Evolutionary conservation across 2,329 filamentous ascomycete genomes (phyloP).

Genomic region (Aspergillus versicolor): DNA sequence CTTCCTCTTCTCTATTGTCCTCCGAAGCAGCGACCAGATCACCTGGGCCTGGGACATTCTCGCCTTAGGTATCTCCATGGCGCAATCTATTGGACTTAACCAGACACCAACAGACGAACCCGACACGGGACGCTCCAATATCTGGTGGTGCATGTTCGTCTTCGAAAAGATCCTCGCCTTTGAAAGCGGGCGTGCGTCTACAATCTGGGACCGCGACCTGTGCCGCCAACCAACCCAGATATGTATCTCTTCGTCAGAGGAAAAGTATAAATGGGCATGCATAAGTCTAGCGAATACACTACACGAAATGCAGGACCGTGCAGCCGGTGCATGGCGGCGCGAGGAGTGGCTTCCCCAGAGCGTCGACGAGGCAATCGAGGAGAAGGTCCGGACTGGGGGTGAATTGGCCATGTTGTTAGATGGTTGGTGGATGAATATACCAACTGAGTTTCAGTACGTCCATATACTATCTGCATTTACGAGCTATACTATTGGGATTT

Average conservation of each 20-base stretch:
- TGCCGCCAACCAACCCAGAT: no score
- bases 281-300: conserved; percentile 3
- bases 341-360: conserved; percentile 8
- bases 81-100: conserved; percentile 1
- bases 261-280: background rate
- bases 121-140: background rate
- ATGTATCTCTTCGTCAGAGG: no score
- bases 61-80: background rate
- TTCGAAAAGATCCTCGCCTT: conserved; percentile 8
- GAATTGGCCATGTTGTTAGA: background rate
- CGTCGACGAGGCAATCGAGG: conserved; percentile 4
- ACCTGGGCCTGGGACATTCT: conserved; percentile 8
- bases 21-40: conserved; percentile 1
- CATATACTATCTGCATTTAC: background rate
- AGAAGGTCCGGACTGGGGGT: conserved; percentile 2
- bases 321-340: conserved; percentile 1
- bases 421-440: background rate
- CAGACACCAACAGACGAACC: background rate
- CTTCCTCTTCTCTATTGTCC: background rate
- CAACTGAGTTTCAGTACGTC: background rate
- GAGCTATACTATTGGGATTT: no score
- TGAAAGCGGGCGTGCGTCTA: conserved; percentile 1
- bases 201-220: background rate
- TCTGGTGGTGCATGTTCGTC: conserved; percentile 9
- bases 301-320: conserved; percentile 1